Evolutionary conservation across 306 rosid species (phyloP).

Genomic region (Adenanthera pavonina): DNA sequence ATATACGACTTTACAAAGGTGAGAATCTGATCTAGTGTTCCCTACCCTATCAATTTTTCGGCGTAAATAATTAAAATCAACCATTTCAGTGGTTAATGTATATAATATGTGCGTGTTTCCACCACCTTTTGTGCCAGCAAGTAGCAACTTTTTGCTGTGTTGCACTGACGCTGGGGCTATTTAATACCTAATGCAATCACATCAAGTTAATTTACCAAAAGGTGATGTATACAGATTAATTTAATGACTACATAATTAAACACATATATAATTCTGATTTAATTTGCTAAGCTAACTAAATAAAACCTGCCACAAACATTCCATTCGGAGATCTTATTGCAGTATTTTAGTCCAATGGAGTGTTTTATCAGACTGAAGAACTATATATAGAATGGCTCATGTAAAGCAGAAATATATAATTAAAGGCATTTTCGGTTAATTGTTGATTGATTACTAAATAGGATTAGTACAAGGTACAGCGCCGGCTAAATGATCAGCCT

Average conservation of each 20-base stretch:
- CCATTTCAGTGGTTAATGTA: not conserved
- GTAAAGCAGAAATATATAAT: not conserved
- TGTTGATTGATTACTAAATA: not conserved
- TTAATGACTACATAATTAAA: too few species aligned
- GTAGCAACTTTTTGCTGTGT: constrained; percentile 1
- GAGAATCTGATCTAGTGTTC: not conserved
- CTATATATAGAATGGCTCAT: not conserved
- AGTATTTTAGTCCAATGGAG: not conserved
- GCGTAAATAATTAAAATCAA: not conserved
- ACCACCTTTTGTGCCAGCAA: not conserved
- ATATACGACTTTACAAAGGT: not conserved
- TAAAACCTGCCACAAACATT: too few species aligned
- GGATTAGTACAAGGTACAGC: constrained; percentile 3
- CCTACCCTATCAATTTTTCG: not conserved
- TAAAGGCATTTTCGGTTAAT: not conserved
- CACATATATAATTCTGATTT: too few species aligned
- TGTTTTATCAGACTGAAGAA: not conserved
- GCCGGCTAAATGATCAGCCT: constrained; percentile 25
- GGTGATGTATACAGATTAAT: not conserved
- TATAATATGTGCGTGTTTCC: not conserved
- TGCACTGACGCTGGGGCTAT: not conserved
- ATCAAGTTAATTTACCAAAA: not conserved
- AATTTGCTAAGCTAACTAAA: not conserved
- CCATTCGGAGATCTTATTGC: not conserved
- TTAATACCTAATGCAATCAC: not conserved